Evolutionary conservation across 371 early-diverging fungal species (phyloP).

Genomic region (Mucor lusitanicus): DNA sequence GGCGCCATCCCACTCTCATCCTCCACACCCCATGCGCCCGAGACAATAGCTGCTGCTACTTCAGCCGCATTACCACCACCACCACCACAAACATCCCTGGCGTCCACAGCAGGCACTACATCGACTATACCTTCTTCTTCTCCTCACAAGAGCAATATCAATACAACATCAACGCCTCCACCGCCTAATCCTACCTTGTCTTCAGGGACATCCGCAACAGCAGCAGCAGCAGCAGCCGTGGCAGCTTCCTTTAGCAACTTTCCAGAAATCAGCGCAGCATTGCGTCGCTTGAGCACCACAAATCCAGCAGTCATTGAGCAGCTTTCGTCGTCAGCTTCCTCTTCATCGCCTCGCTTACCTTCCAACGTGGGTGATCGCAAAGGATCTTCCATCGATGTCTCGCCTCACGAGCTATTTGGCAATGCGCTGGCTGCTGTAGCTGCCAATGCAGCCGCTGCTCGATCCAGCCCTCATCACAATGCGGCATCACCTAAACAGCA

Average conservation of each 20-base stretch:
- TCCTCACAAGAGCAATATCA: background rate
- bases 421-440: constrained; percentile 46
- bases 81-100: background rate
- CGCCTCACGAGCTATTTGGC: constrained; percentile 33
- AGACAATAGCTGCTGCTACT: background rate
- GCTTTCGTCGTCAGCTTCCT: background rate
- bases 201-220: background rate
- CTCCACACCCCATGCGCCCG: background rate
- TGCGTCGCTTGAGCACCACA: constrained; percentile 26
- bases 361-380: constrained; percentile 12
- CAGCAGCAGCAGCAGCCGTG: background rate
- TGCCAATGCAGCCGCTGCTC: constrained; percentile 21
- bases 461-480: background rate
- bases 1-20: background rate
- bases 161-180: background rate
- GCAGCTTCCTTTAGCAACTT: constrained; percentile 11
- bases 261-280: constrained; percentile 32
- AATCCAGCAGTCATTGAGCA: constrained; percentile 22
- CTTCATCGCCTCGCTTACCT: constrained; percentile 10
- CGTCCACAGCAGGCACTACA: background rate
- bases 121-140: background rate
- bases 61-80: background rate
- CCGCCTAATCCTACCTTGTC: background rate
- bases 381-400: constrained; percentile 10
- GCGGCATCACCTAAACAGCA: constrained; percentile 1